Evolutionary conservation across 495 filamentous ascomycete genomes (phyloP), one percentile per base, ranked within the genome.

Genomic region (Penicillium herquei): DNA sequence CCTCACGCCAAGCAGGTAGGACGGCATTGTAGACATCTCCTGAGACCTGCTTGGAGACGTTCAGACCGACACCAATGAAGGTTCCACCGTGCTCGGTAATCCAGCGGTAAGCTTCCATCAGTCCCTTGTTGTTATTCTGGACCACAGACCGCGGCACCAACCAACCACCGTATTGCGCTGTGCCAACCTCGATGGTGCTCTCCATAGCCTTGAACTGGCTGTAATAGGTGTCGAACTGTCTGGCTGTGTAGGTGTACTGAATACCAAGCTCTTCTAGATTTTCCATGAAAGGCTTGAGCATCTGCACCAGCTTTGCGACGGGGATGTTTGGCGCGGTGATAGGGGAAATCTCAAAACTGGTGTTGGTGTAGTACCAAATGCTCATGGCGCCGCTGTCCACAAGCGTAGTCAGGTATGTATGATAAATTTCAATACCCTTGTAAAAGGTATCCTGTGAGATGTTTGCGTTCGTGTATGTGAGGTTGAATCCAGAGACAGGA

Each of bases 1-100:
- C 61, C 3, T 82, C 70, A n/a, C 85, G 75, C 82, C 83, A 86
- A 5, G 79, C 79, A 6, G 83, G 83, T 6, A 81, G 66, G 2
- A 87, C 80, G 1, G 82, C 67, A 58, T 84, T 84, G 49, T 76
- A 58, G 12, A 76, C 69, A n/a, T 81, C 77, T 2, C 76, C 78
- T 26, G 75, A 69, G 1, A 70, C 67, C 16, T 59, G 44, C 7
- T 62, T 56, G 13, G 71, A 70, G 10, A 77, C 72, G 49, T 76
- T 77, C 49, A 79, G 18, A 0, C 67, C 71, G 1, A 73, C 65
- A 8, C 75, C 79, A 30, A 82, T 78, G 45, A 79, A 77, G 7
- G 70, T 68, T 30, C 69, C 70, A 0, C 78, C 72, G 39, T 73
- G 74, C 14, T 73, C 65, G 31, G 58, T 68, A 18, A 81, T 74